These are phyloP conservation scores for Fraxinus latifolia DNA, from an alignment of 305 asterid genomes.

Conservation along the genomic window DNA sequence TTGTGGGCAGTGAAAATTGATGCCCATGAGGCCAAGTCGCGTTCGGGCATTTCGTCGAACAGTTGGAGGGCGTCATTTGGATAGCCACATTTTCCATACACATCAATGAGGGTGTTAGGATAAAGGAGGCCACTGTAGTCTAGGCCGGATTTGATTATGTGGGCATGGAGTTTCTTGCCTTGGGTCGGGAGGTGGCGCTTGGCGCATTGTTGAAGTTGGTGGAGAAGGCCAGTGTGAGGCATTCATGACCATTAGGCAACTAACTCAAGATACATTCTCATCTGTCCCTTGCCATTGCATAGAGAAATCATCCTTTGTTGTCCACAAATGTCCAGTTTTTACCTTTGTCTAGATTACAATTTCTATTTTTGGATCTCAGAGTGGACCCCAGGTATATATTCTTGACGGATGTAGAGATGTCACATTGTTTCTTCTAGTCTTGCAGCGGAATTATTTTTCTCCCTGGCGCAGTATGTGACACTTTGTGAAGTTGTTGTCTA, in stretches of 20 bases:
- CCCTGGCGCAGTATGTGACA: neutral
- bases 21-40: conserved; percentile 80
- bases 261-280: neutral
- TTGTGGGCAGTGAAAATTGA: conserved; percentile 69
- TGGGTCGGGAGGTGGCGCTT: conserved; percentile 34
- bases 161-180: conserved; percentile 59
- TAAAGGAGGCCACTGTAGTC: conserved; percentile 30
- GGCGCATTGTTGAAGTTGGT: conserved; percentile 52
- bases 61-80: conserved; percentile 44
- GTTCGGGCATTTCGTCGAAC: conserved; percentile 68
- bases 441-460: neutral
- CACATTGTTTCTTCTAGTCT: neutral
- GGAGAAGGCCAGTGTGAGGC: conserved; percentile 41
- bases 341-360: neutral
- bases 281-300: neutral
- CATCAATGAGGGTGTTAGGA: conserved; percentile 49
- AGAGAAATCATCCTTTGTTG: neutral
- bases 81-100: conserved; percentile 57
- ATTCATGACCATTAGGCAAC: conserved; percentile 30
- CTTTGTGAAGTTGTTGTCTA: neutral
- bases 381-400: neutral
- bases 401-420: neutral
- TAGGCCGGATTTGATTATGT: conserved; percentile 50
- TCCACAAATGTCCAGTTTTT: neutral
- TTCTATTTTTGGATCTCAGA: neutral